Evolutionary conservation across 1,284 basidiomycete genomes (phyloP).

Genomic region (Leccinum solheimii): DNA sequence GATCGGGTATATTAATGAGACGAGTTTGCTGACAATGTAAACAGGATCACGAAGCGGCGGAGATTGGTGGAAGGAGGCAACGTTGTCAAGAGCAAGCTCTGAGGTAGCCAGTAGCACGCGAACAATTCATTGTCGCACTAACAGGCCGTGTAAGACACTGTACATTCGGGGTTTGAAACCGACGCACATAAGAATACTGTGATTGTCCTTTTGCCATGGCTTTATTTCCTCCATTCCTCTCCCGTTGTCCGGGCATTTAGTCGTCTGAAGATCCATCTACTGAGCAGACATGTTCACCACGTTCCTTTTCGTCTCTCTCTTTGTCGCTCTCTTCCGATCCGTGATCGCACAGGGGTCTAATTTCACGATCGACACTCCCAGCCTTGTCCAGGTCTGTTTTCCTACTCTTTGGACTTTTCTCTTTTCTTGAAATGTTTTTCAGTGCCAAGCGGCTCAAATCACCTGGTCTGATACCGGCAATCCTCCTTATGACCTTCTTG

Average conservation of each 20-base stretch:
- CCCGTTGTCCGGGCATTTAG: slow-evolving; percentile 20
- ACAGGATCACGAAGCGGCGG: slow-evolving; percentile 76
- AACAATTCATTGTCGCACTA: background rate
- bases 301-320: slow-evolving; percentile 70
- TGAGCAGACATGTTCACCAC: slow-evolving; percentile 65
- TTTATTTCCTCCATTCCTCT: background rate
- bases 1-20: slow-evolving; percentile 25
- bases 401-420: background rate
- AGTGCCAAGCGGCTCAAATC: slow-evolving; percentile 58
- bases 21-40: slow-evolving; percentile 21
- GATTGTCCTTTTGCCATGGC: background rate
- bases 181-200: slow-evolving; percentile 6
- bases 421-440: slow-evolving; percentile 9
- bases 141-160: slow-evolving; percentile 5
- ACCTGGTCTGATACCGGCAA: slow-evolving; percentile 49
- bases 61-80: slow-evolving; percentile 58
- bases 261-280: slow-evolving; percentile 21
- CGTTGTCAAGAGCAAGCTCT: slow-evolving; percentile 52
- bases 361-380: slow-evolving; percentile 53
- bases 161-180: slow-evolving; percentile 27
- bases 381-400: slow-evolving; percentile 51
- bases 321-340: slow-evolving; percentile 53
- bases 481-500: slow-evolving; percentile 59
- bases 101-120: slow-evolving; percentile 3
- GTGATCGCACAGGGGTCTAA: slow-evolving; percentile 45